Percentiles rank a stretch among this genome's conserved stretches.
Conservation (phyloP, 306 rosid species). For the Vachellia collinsii region DNA sequence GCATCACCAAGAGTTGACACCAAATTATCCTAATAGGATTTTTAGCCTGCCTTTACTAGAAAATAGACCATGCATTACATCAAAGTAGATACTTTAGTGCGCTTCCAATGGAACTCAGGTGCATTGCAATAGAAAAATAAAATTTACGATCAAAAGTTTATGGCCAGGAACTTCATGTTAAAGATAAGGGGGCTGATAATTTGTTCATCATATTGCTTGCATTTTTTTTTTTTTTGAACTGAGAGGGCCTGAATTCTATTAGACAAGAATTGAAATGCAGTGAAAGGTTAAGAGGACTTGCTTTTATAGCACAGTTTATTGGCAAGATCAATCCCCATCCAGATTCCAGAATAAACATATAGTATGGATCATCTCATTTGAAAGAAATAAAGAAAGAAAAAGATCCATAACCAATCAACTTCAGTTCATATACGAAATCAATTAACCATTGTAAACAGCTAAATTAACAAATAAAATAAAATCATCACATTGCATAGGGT, state of each 20-base stretch:
- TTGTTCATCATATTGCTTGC: background rate
- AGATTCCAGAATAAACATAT: conserved; percentile 3
- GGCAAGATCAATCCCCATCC: background rate
- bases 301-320: background rate
- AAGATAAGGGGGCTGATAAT: background rate
- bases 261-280: background rate
- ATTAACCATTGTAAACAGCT: background rate
- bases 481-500: background rate
- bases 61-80: background rate
- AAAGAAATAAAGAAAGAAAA: background rate
- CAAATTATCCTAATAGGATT: background rate
- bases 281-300: too few relatives aligned
- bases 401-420: background rate
- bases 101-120: background rate
- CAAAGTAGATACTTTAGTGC: background rate
- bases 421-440: background rate
- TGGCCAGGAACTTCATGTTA: background rate
- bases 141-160: background rate
- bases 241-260: background rate
- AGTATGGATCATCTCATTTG: background rate
- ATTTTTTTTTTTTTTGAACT: background rate
- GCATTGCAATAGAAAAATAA: background rate
- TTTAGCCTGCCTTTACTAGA: background rate
- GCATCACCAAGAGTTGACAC: conserved; percentile 6
- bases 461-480: background rate